Percentiles rank a stretch among this genome's conserved stretches.
Evolutionary conservation across 208 protist species (phyloP).

Genomic region (Plasmodiophora brassicae): DNA sequence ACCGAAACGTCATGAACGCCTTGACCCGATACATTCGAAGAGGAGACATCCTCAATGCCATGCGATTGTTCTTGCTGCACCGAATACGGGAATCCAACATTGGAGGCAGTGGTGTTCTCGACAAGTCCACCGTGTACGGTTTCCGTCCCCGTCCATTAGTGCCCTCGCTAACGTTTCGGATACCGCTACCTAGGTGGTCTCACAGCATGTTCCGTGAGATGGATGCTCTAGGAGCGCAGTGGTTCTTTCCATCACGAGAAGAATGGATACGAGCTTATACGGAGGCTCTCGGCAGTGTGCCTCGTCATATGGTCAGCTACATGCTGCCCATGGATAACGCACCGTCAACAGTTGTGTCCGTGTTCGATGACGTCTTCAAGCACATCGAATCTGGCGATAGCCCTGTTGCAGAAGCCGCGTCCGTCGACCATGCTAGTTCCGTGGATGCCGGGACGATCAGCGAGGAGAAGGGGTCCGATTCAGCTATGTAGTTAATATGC

Average conservation of each 20-base stretch:
- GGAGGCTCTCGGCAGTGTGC: neutral
- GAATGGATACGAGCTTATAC: neutral
- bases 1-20: neutral
- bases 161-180: neutral
- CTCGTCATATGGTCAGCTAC: neutral
- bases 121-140: neutral
- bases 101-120: neutral
- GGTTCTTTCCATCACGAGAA: neutral
- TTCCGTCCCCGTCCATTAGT: neutral
- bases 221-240: neutral
- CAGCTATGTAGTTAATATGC: too few species aligned
- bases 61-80: constrained; percentile 15
- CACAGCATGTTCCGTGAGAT: constrained; percentile 35
- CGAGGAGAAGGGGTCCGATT: too few species aligned
- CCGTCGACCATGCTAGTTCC: too few species aligned
- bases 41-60: neutral
- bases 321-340: neutral
- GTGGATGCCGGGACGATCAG: too few species aligned
- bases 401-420: too few species aligned
- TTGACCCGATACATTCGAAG: constrained; percentile 7
- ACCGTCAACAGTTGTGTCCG: neutral
- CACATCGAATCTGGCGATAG: too few species aligned
- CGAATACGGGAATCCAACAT: neutral
- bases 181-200: too few species aligned
- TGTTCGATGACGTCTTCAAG: constrained; percentile 14